Evolutionary conservation across 2,329 filamentous ascomycete species (phyloP), one percentile per base, ranked within the genome.

Genomic region (Phialophora macrospora): DNA sequence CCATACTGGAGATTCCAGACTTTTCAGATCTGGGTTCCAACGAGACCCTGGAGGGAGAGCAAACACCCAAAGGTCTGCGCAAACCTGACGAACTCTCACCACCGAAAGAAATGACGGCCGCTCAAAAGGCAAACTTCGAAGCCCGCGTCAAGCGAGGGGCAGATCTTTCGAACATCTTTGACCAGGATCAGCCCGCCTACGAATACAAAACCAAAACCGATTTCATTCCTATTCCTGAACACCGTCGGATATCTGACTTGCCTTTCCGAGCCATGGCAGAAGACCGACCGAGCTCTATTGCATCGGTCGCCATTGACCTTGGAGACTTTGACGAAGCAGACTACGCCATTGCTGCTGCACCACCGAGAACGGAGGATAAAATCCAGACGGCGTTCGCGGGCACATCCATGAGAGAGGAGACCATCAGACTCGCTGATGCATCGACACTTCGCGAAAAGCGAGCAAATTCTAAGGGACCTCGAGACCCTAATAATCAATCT

Each of bases 401-500:
- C 8, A 79, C 81, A 8, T 67, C 70, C 6, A 49, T 63, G 57
- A 70, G 67, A 64, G 80, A 82, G 55, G 81, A 84, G 34, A 77
- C 77, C 20, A 81, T 84, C 72, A 79, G 84, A 70, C 76, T 84
- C 60, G 79, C 81, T 20, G 79, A 84, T 72, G 78, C 82, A 6
- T 80, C 85, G 49, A 88, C 86, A 0, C 79, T 88, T 60, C 83
- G 82, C 65, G 85, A 85, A 17, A 85, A 82, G 63, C 79, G 83
- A 51, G 80, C 82, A 28, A 83, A 82, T 71, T 77, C 80, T 59
- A 78, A 83, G 55, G 52, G 72, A 74, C 57, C 78, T 74, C 49
- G 77, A 76, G 79, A 78, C 8, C 74, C 73, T 48, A 76, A 75
- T 20, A 73, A 71, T n/a, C 76, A 55, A 72, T 72, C 63, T 75